These are phyloP conservation scores for Oxyria digyna DNA, from an alignment of 148 eudicot species.

Conservation along the genomic window DNA sequence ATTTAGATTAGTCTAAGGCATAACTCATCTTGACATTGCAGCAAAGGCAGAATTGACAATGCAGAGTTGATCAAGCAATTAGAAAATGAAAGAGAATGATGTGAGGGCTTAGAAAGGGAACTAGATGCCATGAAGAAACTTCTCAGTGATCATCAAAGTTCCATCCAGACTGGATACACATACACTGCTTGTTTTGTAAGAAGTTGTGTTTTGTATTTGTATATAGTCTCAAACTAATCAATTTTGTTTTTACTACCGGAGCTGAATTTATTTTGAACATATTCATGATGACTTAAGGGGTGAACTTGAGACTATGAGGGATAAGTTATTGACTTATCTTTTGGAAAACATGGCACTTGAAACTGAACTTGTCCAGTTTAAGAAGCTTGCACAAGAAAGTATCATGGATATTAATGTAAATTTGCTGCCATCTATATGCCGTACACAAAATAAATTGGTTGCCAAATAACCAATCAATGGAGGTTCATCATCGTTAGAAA, in stretches of 20 bases:
- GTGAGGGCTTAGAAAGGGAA: conserved; percentile 38
- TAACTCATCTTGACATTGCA: too few relatives aligned
- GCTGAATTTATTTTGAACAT: too few relatives aligned
- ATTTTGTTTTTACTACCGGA: too few relatives aligned
- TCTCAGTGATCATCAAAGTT: conserved; percentile 41
- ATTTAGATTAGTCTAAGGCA: too few relatives aligned
- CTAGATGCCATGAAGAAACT: conserved; percentile 36
- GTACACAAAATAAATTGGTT: conserved; percentile 49
- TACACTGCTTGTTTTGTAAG: too few relatives aligned
- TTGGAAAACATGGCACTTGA: conserved; percentile 50
- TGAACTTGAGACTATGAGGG: too few relatives aligned
- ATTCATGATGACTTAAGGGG: too few relatives aligned
- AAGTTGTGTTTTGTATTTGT: too few relatives aligned
- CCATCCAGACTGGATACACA: conserved; percentile 65
- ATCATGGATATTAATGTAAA: conserved; percentile 54
- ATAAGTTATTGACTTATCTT: too few relatives aligned
- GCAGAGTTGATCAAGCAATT: conserved; percentile 59
- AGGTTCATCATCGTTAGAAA: conserved; percentile 36
- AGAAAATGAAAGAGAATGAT: conserved; percentile 37
- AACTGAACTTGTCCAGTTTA: conserved; percentile 40
- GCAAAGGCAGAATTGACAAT: too few relatives aligned
- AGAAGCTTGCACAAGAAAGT: conserved; percentile 45
- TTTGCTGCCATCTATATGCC: neutral
- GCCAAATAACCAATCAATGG: conserved; percentile 35
- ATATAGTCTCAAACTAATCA: too few relatives aligned